These are phyloP conservation scores for Onygena corvina DNA, from an alignment of 2,329 filamentous ascomycete species.

Conservation along the genomic window DNA sequence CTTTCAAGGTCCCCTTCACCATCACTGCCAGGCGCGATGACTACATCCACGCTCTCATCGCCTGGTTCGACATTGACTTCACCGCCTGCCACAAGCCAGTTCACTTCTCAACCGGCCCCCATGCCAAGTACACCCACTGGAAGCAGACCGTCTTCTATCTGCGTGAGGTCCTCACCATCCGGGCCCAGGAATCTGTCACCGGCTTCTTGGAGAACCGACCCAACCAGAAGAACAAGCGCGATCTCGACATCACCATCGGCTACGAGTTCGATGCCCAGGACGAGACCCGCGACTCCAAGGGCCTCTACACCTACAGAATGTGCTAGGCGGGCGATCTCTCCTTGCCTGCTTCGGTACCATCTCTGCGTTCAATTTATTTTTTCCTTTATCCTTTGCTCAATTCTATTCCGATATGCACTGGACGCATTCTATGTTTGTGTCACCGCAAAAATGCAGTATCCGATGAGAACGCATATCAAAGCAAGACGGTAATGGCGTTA, in stretches of 20 bases:
- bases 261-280: slow-evolving; percentile 74
- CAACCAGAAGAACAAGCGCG: slow-evolving; percentile 85
- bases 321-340: slow-evolving; percentile 20
- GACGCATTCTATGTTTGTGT: neutral
- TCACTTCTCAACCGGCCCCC: slow-evolving; percentile 88
- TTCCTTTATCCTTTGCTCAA: slow-evolving; percentile 13
- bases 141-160: slow-evolving; percentile 99
- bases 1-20: slow-evolving; percentile 67
- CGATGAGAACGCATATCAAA: neutral
- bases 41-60: slow-evolving; percentile 90
- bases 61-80: slow-evolving; percentile 99
- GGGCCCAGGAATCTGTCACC: slow-evolving; percentile 67
- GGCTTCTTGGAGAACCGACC: slow-evolving; percentile 71
- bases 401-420: slow-evolving; percentile 1
- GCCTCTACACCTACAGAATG: slow-evolving; percentile 67
- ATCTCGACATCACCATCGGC: slow-evolving; percentile 78
- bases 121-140: slow-evolving; percentile 99
- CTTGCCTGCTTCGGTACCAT: neutral
- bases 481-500: slow-evolving; percentile 7
- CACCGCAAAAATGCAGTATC: neutral
- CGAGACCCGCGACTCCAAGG: slow-evolving; percentile 53
- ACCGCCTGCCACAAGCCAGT: slow-evolving; percentile 96
- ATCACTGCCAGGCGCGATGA: slow-evolving; percentile 73
- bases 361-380: slow-evolving; percentile 13
- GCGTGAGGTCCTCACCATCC: slow-evolving; percentile 80